Conservation (phyloP, 129 eudicot species). For the Saposhnikovia divaricata region DNA sequence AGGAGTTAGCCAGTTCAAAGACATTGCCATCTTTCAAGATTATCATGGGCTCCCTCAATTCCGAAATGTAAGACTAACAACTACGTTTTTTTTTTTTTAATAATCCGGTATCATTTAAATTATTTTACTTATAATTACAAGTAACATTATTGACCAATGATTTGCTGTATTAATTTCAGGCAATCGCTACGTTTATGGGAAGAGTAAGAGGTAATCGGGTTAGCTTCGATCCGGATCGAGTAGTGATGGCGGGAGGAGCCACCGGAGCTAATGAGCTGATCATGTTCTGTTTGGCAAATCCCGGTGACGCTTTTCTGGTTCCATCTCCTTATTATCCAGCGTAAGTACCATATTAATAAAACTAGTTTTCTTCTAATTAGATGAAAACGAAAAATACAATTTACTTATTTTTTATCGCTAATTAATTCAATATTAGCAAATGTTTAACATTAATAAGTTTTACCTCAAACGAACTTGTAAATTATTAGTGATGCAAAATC, state of each 20-base stretch:
- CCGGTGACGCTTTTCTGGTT: constrained; percentile 67
- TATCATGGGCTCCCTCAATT: constrained; percentile 78
- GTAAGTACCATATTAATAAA: constrained; percentile 31
- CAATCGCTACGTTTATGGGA: constrained; percentile 65
- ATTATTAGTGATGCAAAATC: not conserved
- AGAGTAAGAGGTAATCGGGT: constrained; percentile 58
- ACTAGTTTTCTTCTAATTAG: no score
- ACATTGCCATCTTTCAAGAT: constrained; percentile 68
- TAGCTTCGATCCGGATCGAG: constrained; percentile 62
- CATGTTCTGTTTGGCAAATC: constrained; percentile 77
- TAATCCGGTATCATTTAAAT: no score
- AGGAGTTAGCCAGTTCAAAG: constrained; percentile 50
- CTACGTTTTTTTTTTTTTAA: no score
- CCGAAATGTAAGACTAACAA: constrained; percentile 32
- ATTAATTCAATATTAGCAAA: no score
- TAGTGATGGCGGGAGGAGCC: constrained; percentile 91
- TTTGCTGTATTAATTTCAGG: constrained; percentile 32
- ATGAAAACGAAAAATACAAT: no score
- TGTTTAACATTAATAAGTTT: no score
- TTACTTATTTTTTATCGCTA: no score
- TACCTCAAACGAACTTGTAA: no score
- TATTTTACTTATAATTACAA: no score
- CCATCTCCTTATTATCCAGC: constrained; percentile 89
- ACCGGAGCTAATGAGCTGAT: constrained; percentile 75
- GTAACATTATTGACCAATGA: not conserved